Conservation (phyloP, 2,329 filamentous ascomycete species). For the Annulohypoxylon truncatum region DNA sequence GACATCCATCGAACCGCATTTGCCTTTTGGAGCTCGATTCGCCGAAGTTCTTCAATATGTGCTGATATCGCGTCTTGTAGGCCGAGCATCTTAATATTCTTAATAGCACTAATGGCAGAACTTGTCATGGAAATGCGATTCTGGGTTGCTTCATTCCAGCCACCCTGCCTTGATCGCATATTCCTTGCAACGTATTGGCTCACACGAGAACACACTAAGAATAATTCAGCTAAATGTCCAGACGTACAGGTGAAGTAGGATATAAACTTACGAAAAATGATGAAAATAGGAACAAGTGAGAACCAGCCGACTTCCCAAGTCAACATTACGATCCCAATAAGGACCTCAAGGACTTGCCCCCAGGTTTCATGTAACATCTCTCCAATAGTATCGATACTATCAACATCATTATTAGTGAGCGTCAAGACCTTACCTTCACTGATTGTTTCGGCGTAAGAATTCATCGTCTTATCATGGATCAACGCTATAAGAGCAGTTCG, state of each 20-base stretch:
- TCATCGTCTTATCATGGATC: constrained; percentile 51
- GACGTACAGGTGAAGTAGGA: neutral
- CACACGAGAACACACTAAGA: constrained; percentile 55
- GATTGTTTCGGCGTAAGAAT: constrained; percentile 38
- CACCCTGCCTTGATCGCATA: constrained; percentile 51
- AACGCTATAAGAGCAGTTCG: constrained; percentile 53
- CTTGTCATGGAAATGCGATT: constrained; percentile 53
- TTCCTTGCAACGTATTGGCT: constrained; percentile 55
- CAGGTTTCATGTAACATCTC: constrained; percentile 58
- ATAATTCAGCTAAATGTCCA: neutral
- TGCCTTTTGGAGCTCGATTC: constrained; percentile 51
- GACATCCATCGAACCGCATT: constrained; percentile 54
- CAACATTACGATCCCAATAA: constrained; percentile 55
- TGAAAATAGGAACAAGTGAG: constrained; percentile 54
- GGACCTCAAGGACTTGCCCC: constrained; percentile 56
- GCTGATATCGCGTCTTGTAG: constrained; percentile 42
- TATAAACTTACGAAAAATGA: constrained; percentile 55
- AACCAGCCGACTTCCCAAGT: constrained; percentile 57
- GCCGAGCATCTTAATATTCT: constrained; percentile 56
- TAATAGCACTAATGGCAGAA: constrained; percentile 52
- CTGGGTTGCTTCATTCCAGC: constrained; percentile 57
- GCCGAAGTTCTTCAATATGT: constrained; percentile 46
- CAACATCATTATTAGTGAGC: constrained; percentile 56
- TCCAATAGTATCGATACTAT: constrained; percentile 48
- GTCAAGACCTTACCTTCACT: constrained; percentile 52